phyloP scores from a whole-genome alignment of 73 alveolate species.

The Tetrahymena borealis region DNA sequence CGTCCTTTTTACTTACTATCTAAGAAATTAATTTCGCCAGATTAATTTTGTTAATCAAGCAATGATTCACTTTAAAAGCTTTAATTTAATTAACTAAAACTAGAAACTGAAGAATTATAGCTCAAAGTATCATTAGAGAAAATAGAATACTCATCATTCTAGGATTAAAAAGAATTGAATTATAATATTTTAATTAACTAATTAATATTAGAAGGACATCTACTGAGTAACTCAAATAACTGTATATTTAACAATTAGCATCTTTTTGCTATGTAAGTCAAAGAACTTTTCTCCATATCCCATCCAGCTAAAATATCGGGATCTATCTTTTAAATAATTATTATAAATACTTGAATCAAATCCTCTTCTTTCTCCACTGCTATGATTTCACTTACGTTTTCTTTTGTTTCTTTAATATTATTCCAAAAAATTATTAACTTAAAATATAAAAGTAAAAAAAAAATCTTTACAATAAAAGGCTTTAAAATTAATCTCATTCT shows the following conservation, averaged over 20 bases:
- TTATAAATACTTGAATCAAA: constrained; percentile 4
- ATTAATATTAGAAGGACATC: constrained; percentile 8
- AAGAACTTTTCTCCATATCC: constrained; percentile 25
- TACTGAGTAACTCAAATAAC: constrained; percentile 7
- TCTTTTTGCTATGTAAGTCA: constrained; percentile 11
- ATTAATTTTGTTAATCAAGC: not conserved
- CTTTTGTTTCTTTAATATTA: not conserved
- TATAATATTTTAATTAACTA: constrained; percentile 7
- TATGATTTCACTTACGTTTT: not conserved
- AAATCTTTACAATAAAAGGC: not conserved
- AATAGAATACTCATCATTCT: not conserved
- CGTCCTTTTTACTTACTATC: not conserved
- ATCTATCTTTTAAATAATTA: not conserved
- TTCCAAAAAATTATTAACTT: not conserved
- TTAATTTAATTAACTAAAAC: not conserved
- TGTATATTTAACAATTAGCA: not conserved
- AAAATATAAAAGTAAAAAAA: not conserved
- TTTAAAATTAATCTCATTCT: not conserved
- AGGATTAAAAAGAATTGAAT: constrained; percentile 3
- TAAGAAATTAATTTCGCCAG: not conserved
- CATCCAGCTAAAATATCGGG: constrained; percentile 20
- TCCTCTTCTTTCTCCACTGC: not conserved
- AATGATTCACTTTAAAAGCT: not conserved
- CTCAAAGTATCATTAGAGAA: not conserved
- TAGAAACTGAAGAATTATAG: not conserved